Evolutionary conservation across 2,329 filamentous ascomycete species (phyloP).

Genomic region (Bisporella sp.): DNA sequence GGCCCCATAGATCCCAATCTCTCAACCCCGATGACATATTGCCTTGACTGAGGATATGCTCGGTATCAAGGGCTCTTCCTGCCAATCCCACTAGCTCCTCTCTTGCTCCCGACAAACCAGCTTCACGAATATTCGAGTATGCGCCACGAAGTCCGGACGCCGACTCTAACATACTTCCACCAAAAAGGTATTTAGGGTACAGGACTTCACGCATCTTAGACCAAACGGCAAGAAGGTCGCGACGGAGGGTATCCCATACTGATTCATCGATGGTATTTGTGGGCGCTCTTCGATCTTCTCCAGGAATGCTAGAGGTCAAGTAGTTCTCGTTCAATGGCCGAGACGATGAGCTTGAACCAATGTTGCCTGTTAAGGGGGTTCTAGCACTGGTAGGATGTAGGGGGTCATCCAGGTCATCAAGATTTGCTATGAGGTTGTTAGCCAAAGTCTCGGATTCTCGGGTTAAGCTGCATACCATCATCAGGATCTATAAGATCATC

Average conservation of each 20-base stretch:
- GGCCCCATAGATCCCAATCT: conserved; percentile 98
- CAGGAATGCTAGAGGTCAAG: conserved; percentile 81
- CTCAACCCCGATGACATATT: conserved; percentile 84
- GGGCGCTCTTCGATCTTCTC: conserved; percentile 84
- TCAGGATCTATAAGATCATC: conserved; percentile 74
- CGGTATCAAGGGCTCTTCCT: conserved; percentile 56
- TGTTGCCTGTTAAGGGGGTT: conserved; percentile 78
- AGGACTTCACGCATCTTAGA: conserved; percentile 97
- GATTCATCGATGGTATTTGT: conserved; percentile 94
- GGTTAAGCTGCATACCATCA: conserved; percentile 49
- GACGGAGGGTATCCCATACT: conserved; percentile 93
- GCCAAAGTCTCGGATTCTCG: background rate
- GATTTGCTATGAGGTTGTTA: conserved; percentile 16
- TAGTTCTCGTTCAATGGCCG: conserved; percentile 65
- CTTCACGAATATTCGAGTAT: conserved; percentile 54
- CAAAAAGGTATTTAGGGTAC: conserved; percentile 88
- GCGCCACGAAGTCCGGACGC: conserved; percentile 50
- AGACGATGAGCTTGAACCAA: conserved; percentile 50
- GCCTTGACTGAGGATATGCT: conserved; percentile 50
- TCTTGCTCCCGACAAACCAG: conserved; percentile 50
- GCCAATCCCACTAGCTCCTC: conserved; percentile 57
- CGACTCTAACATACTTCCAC: conserved; percentile 56
- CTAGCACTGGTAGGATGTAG: conserved; percentile 79
- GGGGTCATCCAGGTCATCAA: conserved; percentile 84
- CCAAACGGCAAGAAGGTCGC: conserved; percentile 90